Percentiles rank a stretch among this genome's conserved stretches.
Conservation (phyloP, 306 rosid genomes). For the Quercus agrifolia region DNA sequence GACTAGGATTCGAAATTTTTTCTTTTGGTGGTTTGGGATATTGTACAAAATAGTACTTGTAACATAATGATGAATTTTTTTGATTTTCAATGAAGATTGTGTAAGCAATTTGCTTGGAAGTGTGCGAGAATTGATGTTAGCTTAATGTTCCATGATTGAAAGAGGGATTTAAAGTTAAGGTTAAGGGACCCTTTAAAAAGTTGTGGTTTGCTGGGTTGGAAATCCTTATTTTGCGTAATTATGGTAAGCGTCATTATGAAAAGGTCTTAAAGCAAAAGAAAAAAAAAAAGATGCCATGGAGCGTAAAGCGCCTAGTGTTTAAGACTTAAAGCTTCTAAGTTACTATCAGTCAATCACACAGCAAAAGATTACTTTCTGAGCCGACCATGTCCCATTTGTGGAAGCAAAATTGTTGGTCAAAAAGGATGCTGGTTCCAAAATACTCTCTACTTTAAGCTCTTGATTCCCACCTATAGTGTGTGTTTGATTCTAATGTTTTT, state of each 20-base stretch:
- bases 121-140: slow-evolving; percentile 9
- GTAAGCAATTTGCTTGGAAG: slow-evolving; percentile 2
- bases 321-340: neutral
- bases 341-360: slow-evolving; percentile 20
- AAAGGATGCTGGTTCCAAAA: slow-evolving; percentile 21
- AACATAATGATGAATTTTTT: neutral
- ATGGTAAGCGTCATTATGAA: slow-evolving; percentile 25
- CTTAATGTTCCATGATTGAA: slow-evolving; percentile 1
- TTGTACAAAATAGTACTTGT: neutral
- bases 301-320: slow-evolving; percentile 19
- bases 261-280: slow-evolving; percentile 33
- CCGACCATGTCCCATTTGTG: slow-evolving; percentile 21
- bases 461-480: neutral
- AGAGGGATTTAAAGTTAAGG: slow-evolving; percentile 21
- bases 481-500: neutral
- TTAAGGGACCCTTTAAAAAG: slow-evolving; percentile 21
- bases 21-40: neutral
- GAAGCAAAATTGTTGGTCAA: slow-evolving; percentile 30
- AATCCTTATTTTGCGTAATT: slow-evolving; percentile 29
- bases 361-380: slow-evolving; percentile 26
- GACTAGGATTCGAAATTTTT: neutral
- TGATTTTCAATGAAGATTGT: slow-evolving; percentile 9
- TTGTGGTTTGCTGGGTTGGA: slow-evolving; percentile 22
- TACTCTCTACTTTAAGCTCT: neutral
- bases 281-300: slow-evolving; percentile 1